A percentile compares a stretch with the other conserved stretches of the same genome.
These are phyloP conservation scores for Achaetomium macrosporum DNA, from an alignment of 2,329 filamentous ascomycete species.

Conservation along the genomic window DNA sequence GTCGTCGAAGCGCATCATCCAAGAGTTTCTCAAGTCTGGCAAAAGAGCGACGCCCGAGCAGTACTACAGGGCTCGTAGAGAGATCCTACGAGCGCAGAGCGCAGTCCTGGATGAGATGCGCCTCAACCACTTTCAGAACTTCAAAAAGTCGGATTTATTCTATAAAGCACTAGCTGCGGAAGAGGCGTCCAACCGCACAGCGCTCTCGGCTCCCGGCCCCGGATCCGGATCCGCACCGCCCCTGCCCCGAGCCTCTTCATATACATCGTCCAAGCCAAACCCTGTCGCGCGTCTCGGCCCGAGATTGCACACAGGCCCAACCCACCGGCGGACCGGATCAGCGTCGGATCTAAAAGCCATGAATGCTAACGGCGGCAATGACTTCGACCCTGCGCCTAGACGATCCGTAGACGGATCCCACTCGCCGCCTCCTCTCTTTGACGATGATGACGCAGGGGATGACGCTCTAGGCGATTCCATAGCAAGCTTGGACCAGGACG, in stretches of 20 bases:
- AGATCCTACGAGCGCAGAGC: slow-evolving; percentile 77
- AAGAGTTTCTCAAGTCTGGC: slow-evolving; percentile 72
- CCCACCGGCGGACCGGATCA: slow-evolving; percentile 40
- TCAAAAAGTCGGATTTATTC: slow-evolving; percentile 89
- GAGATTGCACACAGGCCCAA: slow-evolving; percentile 29
- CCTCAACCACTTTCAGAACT: slow-evolving; percentile 70
- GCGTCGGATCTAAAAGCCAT: slow-evolving; percentile 41
- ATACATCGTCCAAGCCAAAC: slow-evolving; percentile 38
- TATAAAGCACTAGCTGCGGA: slow-evolving; percentile 94
- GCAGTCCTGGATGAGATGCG: slow-evolving; percentile 80
- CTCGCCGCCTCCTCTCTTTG: slow-evolving; percentile 56
- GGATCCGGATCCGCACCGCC: slow-evolving; percentile 20
- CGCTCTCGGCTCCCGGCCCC: slow-evolving; percentile 25
- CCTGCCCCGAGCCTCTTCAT: slow-evolving; percentile 33
- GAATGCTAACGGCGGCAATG: slow-evolving; percentile 34
- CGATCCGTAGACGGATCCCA: slow-evolving; percentile 65
- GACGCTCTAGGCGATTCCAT: slow-evolving; percentile 66
- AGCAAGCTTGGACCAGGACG: slow-evolving; percentile 71
- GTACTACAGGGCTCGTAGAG: slow-evolving; percentile 75
- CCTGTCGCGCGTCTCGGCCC: slow-evolving; percentile 39
- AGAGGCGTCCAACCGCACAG: slow-evolving; percentile 49
- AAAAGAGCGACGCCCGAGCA: slow-evolving; percentile 70
- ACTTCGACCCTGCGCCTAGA: slow-evolving; percentile 40
- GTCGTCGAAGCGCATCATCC: slow-evolving; percentile 62
- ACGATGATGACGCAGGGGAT: slow-evolving; percentile 72